A percentile compares a stretch with the other conserved stretches of the same genome.
Conservation (phyloP, 805 yeast genomes). For the Saturnispora quitensis region DNA sequence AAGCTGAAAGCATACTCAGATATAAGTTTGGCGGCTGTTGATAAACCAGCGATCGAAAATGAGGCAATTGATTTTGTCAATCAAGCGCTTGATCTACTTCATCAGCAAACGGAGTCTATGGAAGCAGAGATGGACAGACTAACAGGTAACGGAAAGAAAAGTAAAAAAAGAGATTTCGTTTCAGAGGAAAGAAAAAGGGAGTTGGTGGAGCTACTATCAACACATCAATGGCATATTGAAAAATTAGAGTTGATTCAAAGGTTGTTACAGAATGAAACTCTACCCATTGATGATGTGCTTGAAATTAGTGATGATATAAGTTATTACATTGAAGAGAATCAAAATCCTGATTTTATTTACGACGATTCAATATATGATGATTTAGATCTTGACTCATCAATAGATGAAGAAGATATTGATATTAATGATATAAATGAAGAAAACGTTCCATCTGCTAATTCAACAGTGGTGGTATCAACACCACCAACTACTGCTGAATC, state of each 20-base stretch:
- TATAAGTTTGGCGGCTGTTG: constrained; percentile 42
- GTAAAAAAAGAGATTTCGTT: constrained; percentile 36
- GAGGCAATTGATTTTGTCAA: constrained; percentile 67
- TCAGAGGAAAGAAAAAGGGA: constrained; percentile 47
- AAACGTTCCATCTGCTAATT: constrained; percentile 6
- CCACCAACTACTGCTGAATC: constrained; percentile 9
- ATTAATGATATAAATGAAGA: constrained; percentile 20
- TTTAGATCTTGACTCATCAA: constrained; percentile 53
- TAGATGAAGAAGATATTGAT: constrained; percentile 20
- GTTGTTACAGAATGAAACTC: constrained; percentile 65
- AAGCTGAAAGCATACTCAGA: constrained; percentile 52
- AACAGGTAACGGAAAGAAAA: constrained; percentile 36
- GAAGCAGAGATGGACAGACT: constrained; percentile 63
- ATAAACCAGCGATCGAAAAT: constrained; percentile 58
- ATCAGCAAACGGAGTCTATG: constrained; percentile 66
- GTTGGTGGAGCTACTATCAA: constrained; percentile 55
- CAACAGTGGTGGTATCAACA: constrained; percentile 4
- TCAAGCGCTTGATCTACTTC: constrained; percentile 65
- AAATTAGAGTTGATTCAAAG: constrained; percentile 71
- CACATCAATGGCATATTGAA: constrained; percentile 71
- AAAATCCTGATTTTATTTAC: constrained; percentile 87
- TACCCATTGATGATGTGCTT: constrained; percentile 69
- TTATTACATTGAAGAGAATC: constrained; percentile 89
- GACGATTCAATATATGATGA: constrained; percentile 92
- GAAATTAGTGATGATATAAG: constrained; percentile 80